Evolutionary conservation across 345 rosid species (phyloP).

Genomic region (Passiflora organensis): DNA sequence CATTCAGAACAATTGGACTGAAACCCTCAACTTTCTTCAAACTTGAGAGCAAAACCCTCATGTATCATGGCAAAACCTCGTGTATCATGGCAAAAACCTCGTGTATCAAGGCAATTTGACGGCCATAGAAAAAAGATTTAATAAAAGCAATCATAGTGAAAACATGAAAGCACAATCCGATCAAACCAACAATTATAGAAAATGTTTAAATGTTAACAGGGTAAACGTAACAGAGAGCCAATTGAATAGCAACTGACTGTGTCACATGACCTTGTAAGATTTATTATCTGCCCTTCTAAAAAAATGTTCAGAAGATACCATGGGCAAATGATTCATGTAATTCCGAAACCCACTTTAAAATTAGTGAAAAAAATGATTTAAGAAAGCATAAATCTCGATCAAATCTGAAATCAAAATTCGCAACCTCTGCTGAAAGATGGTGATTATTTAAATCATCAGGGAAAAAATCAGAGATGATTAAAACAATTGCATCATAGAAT

Average conservation of each 20-base stretch:
- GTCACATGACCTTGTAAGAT: slow-evolving; percentile 63
- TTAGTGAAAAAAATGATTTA: too few species aligned
- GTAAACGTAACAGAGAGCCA: slow-evolving; percentile 59
- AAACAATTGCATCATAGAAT: background rate
- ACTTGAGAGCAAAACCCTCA: too few species aligned
- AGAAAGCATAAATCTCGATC: background rate
- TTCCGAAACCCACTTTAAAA: background rate
- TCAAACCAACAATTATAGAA: too few species aligned
- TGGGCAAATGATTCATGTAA: slow-evolving; percentile 29
- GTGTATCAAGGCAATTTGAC: too few species aligned
- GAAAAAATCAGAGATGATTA: slow-evolving; percentile 32
- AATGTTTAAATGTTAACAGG: slow-evolving; percentile 64
- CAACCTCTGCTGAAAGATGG: slow-evolving; percentile 93
- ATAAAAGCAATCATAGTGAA: too few species aligned
- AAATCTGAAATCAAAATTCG: background rate
- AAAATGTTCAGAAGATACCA: slow-evolving; percentile 82
- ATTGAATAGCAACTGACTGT: slow-evolving; percentile 39
- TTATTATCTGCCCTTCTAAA: slow-evolving; percentile 62
- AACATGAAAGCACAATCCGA: too few species aligned
- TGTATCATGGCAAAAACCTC: too few species aligned
- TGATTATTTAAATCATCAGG: slow-evolving; percentile 47
- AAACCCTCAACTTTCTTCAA: too few species aligned
- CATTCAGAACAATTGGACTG: too few species aligned
- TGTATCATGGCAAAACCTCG: too few species aligned
- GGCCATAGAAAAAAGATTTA: too few species aligned